Evolutionary conservation across 139 green algal species (phyloP), one percentile per base, ranked within the genome.

Genomic region (Gonium pectorale): DNA sequence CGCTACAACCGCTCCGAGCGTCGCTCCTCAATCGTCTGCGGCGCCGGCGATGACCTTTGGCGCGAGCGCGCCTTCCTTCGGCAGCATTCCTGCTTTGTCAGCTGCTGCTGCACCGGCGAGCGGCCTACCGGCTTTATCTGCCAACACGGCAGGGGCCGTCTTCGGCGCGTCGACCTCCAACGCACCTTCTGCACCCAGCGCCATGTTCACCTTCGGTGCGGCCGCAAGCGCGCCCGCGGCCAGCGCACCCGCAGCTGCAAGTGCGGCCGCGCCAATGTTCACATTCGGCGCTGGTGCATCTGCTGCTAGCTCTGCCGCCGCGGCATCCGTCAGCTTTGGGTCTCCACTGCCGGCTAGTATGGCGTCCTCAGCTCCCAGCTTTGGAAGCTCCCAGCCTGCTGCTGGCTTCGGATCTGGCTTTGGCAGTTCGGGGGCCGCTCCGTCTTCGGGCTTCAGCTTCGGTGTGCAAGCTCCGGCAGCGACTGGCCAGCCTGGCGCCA

Each of bases 151-250:
- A 68, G 72, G 52, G 37, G 17, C 69, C n/a, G n/a, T n/a, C n/a
- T 72, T 73, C 22, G 77, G 77, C 37, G 77, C 59, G 3, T 27
- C 78, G 5, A 26, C 33, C 4, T 5, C 40, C 2, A 27, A 11
- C 19, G 40, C 62, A 3, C 62, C 67, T 38, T 37, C 66, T 29
- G 64, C 66, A 11, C 5, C 63, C 2, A 22, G 8, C 2, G 27
- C 67, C 41, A 79, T 17, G 8, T 80, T 80, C 52, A 38, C 35
- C 0, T 80, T 80, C 7, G 72, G 72, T 19, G 72, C n/a, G 2
- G 26, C 52, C 11, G 26, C 63, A 24, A 51, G n/a, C 49, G 51
- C 49, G 3, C 13, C 71, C 2, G 24, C 71, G 6, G 13, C 49
- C 33, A 22, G 33, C 46, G 9, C 68, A 3, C 9, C 43, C 13